Base-by-base conservation (phyloP, 2,329 filamentous ascomycete genomes). In the Aspergillus sp. region DNA sequence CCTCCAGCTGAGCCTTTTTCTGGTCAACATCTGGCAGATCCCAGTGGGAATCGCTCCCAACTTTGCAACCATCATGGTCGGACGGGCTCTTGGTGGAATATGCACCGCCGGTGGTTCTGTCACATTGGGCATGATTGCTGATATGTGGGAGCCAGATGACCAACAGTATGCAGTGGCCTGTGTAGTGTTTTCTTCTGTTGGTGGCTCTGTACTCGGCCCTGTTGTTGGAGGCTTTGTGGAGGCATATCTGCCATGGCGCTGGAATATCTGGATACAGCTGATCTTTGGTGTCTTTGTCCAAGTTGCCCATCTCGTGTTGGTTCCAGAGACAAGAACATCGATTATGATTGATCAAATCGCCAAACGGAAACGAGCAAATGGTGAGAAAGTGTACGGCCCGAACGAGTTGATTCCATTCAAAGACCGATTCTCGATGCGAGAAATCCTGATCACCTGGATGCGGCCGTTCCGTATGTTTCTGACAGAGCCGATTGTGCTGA, bases 201-300 rank as follows among this genome's bases (percentile, higher is more conserved):
- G 81, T 6, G 85, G 85, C 10, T 86, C 83, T 0, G 78, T 87
- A 6, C 71, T 89, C 1, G 85, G 85, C 0, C 85, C 85, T 7
- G 82, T 88, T 40, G 74, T 87, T 11, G 85, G 85, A 46, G 85
- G 84, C 2, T 88, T 88, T 56, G 77, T 82, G n/a, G 77, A 88
- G 60, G 61, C 77, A 31, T 79, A 79, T 47, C 71, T 85, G 0
- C 56, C 66, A 29, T 90, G 86, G 85, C 74, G 76, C 51, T 88
- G 83, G 83, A 79, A 75, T 40, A 88, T 89, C 61, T 90, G 86
- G 86, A 83, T 90, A 46, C 85, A 89, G 64, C 77, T 90, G 49
- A 87, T 89, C 48, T 79, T 90, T 39, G 85, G 86, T 6, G 82
- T 66, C 10, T 72, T 77, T 19, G 77, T 87, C 5, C 85, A 88